Evolutionary conservation across 495 filamentous ascomycete genomes (phyloP), one percentile per base, ranked within the genome.

Genomic region (Trichoderma parareesei): DNA sequence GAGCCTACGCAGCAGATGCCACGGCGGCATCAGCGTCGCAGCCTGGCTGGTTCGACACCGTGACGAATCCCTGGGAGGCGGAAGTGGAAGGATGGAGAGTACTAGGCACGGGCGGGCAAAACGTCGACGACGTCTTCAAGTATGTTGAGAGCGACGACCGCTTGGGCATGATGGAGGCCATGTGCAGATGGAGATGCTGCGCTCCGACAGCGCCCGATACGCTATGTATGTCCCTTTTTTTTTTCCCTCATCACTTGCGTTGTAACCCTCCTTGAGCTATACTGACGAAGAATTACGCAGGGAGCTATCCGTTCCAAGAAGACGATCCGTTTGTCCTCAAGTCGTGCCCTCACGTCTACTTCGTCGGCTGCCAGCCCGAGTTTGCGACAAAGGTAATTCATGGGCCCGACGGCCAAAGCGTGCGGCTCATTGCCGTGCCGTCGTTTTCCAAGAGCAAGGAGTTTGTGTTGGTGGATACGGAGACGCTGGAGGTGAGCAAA

Each of bases 121-220:
- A 93, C 65, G 84, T 98, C 0, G 91, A 97, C 69, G 94, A 99
- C 75, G 83, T 97, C 9, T 90, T 90, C 72, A 92, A 94, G 68
- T 98, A 98, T 68, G 82, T 98, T 20, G 84, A 87, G 44, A 84
- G 84, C 33, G 85, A 91, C 16, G 87, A 90, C 65, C 74, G 91
- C 46, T 67, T 98, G 43, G 87, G 87, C 40, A 88, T 97, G 81
- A 92, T 97, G 87, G 94, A 98, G 76, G 85, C 86, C 48, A 89
- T 94, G 82, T 83, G 96, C 67, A 83, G 91, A 66, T 98, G 95
- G 95, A 82, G 93, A 64, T 89, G 89, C 73, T 84, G 84, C 63
- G 93, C 93, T n/a, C 94, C 94, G 14, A 98, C 94, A 1, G 95
- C 95, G 5, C 94, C 94, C 1, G 94, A 99, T 76, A 99, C 94